phyloP scores from a whole-genome alignment of 2,329 filamentous ascomycete genomes.

The Aureobasidium melanogenum region DNA sequence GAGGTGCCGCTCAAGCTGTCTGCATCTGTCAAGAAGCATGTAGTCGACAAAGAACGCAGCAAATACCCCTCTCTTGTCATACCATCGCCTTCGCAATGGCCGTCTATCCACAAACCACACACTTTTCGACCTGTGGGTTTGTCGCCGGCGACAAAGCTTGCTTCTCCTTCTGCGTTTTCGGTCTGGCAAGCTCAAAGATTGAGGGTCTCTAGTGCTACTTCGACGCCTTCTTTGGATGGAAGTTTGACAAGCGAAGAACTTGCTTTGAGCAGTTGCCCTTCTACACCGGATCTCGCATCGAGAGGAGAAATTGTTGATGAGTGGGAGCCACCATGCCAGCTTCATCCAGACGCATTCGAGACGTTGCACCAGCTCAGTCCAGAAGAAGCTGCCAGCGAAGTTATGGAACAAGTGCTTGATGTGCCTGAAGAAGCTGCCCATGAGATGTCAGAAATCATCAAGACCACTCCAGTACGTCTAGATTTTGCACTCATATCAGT shows the following conservation, averaged over 20 bases:
- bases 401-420: slow-evolving; percentile 28
- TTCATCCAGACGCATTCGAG: slow-evolving; percentile 72
- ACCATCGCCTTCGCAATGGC: slow-evolving; percentile 49
- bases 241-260: slow-evolving; percentile 83
- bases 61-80: slow-evolving; percentile 52
- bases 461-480: slow-evolving; percentile 19
- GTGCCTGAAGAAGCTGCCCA: slow-evolving; percentile 37
- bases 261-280: slow-evolving; percentile 71
- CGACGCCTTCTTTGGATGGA: slow-evolving; percentile 81
- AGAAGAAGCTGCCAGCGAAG: slow-evolving; percentile 26
- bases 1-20: slow-evolving; percentile 43
- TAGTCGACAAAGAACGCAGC: slow-evolving; percentile 24
- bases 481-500: slow-evolving; percentile 2
- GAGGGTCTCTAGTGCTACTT: slow-evolving; percentile 64
- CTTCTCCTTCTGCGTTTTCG: slow-evolving; percentile 46
- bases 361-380: slow-evolving; percentile 67
- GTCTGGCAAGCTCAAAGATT: slow-evolving; percentile 53
- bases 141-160: slow-evolving; percentile 39
- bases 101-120: slow-evolving; percentile 45
- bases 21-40: slow-evolving; percentile 40
- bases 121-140: slow-evolving; percentile 33
- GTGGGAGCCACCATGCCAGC: slow-evolving; percentile 51
- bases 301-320: slow-evolving; percentile 47
- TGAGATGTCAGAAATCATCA: slow-evolving; percentile 55
- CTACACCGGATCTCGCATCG: slow-evolving; percentile 62